A percentile compares a stretch with the other conserved stretches of the same genome.
Conservation (phyloP, 441 rosid genomes). For the Geranium incanum region DNA sequence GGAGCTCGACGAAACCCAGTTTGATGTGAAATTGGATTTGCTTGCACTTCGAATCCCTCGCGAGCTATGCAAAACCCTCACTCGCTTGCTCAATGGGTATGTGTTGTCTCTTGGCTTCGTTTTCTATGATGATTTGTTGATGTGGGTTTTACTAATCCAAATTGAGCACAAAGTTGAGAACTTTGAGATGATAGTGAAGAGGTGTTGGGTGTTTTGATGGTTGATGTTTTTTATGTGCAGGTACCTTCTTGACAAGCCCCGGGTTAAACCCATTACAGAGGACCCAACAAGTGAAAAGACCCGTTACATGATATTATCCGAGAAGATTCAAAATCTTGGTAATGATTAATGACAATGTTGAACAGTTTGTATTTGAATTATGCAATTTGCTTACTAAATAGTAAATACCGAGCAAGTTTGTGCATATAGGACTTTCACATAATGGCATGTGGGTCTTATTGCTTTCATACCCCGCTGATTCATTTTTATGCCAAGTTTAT, state of each 20-base stretch:
- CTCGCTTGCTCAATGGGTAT: constrained; percentile 67
- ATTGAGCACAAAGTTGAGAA: background rate
- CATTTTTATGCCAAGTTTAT: no score
- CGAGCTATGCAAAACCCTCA: constrained; percentile 53
- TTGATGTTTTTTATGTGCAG: constrained; percentile 29
- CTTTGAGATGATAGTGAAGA: no score
- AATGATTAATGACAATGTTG: constrained; percentile 23
- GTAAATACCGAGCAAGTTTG: background rate
- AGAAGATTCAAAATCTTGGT: constrained; percentile 54
- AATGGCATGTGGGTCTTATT: no score
- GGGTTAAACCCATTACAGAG: constrained; percentile 73
- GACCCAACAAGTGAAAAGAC: constrained; percentile 56
- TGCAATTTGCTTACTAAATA: background rate
- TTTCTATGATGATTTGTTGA: background rate
- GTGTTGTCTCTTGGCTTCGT: background rate
- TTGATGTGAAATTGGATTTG: constrained; percentile 54
- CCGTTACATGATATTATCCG: constrained; percentile 67
- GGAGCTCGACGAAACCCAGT: constrained; percentile 61
- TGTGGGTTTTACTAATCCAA: background rate
- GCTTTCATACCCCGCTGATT: no score
- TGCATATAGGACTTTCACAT: no score
- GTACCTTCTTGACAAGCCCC: constrained; percentile 68
- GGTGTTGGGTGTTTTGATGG: background rate
- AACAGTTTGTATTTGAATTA: background rate
- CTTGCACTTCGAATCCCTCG: constrained; percentile 84